Conservation (phyloP, 1,139 yeast genomes). For the Martiniozyma asiatica region DNA sequence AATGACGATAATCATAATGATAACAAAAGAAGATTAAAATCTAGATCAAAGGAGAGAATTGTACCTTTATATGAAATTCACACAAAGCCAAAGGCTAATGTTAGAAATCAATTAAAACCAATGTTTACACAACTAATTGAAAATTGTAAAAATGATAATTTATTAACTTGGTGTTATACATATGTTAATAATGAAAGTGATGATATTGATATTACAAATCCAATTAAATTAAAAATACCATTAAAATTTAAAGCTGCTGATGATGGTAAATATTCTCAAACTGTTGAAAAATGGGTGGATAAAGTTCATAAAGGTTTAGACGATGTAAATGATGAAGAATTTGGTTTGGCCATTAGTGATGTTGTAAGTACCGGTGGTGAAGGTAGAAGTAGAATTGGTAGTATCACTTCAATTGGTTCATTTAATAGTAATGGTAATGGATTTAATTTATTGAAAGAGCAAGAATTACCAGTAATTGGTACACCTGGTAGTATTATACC, state of each 20-base stretch:
- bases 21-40: constrained; percentile 35
- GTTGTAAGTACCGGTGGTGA: constrained; percentile 3
- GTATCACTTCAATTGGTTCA: constrained; percentile 3
- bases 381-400: constrained; percentile 6
- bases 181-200: constrained; percentile 13
- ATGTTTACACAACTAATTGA: constrained; percentile 56
- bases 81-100: constrained; percentile 30
- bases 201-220: constrained; percentile 23
- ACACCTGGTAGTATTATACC: constrained; percentile 1
- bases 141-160: constrained; percentile 47
- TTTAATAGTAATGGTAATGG: constrained; percentile 1
- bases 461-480: constrained; percentile 3
- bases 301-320: constrained; percentile 14
- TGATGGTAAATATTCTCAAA: constrained; percentile 17
- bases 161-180: constrained; percentile 47
- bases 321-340: constrained; percentile 14
- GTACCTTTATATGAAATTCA: constrained; percentile 53
- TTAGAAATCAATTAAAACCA: constrained; percentile 21
- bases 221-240: constrained; percentile 24
- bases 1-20: constrained; percentile 22
- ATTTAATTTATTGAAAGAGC: background rate
- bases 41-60: constrained; percentile 37
- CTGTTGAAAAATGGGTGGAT: constrained; percentile 14
- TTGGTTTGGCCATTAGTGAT: constrained; percentile 6
- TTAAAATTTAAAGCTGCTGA: constrained; percentile 22